Evolutionary conservation across 2,329 filamentous ascomycete genomes (phyloP), one percentile per base, ranked within the genome.

Genomic region (Zymoseptoria crescenta): DNA sequence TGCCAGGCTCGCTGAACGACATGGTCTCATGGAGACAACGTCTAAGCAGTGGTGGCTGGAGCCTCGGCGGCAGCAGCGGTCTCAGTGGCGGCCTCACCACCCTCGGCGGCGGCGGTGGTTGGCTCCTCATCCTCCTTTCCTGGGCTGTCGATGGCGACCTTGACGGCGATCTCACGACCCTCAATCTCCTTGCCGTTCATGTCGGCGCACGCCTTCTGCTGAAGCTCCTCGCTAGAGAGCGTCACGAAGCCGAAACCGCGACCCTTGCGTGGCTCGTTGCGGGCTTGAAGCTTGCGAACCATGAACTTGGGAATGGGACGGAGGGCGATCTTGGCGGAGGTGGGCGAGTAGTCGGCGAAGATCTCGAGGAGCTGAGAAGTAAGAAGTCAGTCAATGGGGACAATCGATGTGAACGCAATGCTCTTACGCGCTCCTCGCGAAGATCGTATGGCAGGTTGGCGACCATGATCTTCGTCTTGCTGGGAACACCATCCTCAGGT

Each of bases 181-280:
- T 97, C 94, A 68, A 99, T 94, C 76, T 96, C 90, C 86, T 96
- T 97, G 80, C 91, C 94, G 79, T 99, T 96, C 94, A 99, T 99
- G 83, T 99, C 94, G 56, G 80, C 74, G 67, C 96, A 95, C 67
- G 94, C 94, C 88, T 96, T 96, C 80, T 95, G 87, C 83, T 99
- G 94, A 72, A 93, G 79, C 79, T 96, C 92, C 83, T 99, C 93
- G 19, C 91, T 95, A 65, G 88, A 88, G 63, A 99, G 87, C 62
- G 91, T 97, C 65, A 99, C 94, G 76, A 99, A 99, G 68, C 94
- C 94, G 76, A 99, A 99, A 67, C 94, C 94, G 81, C 94, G 94
- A 63, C 94, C 94, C 87, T 99, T 99, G 81, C 94, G 94, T 71
- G 93, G 87, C 81, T 99, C 94, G 74, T 92, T 92, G 75, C 94